Conservation (phyloP, 208 protist genomes). For the Leishmania martiniquensis region DNA sequence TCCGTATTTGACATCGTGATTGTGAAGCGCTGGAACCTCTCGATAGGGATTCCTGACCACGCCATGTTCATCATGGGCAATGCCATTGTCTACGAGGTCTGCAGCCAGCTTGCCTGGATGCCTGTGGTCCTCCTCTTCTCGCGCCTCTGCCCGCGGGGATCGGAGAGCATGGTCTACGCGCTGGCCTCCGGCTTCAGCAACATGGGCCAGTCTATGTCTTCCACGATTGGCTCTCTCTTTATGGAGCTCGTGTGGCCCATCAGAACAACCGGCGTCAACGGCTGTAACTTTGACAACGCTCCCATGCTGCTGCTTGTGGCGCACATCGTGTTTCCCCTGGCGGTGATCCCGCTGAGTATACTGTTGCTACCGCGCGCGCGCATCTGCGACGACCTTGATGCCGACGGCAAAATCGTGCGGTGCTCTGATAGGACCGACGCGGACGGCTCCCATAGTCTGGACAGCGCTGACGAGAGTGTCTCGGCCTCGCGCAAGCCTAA, state of each 20-base stretch:
- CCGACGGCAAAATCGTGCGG: slow-evolving; percentile 46
- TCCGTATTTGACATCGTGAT: slow-evolving; percentile 72
- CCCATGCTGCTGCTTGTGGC: slow-evolving; percentile 50
- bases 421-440: too few species aligned
- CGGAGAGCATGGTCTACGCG: slow-evolving; percentile 74
- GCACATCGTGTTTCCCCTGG: slow-evolving; percentile 45
- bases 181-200: slow-evolving; percentile 71
- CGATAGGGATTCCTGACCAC: slow-evolving; percentile 47
- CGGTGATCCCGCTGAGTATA: slow-evolving; percentile 55
- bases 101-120: slow-evolving; percentile 67
- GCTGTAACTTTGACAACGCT: slow-evolving; percentile 65
- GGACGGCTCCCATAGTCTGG: too few species aligned
- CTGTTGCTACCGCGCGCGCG: slow-evolving; percentile 65
- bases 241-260: slow-evolving; percentile 56
- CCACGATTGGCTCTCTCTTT: slow-evolving; percentile 50
- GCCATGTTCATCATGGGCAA: slow-evolving; percentile 75
- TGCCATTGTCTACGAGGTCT: slow-evolving; percentile 60
- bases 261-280: slow-evolving; percentile 5
- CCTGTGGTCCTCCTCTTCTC: slow-evolving; percentile 71
- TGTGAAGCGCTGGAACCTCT: slow-evolving; percentile 66
- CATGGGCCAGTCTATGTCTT: slow-evolving; percentile 48
- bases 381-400: slow-evolving; percentile 59
- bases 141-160: slow-evolving; percentile 68
- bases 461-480: too few species aligned
- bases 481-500: too few species aligned